Evolutionary conservation across 2,329 filamentous ascomycete species (phyloP), one percentile per base, ranked within the genome.

Genomic region (Periconia macrospinosa): DNA sequence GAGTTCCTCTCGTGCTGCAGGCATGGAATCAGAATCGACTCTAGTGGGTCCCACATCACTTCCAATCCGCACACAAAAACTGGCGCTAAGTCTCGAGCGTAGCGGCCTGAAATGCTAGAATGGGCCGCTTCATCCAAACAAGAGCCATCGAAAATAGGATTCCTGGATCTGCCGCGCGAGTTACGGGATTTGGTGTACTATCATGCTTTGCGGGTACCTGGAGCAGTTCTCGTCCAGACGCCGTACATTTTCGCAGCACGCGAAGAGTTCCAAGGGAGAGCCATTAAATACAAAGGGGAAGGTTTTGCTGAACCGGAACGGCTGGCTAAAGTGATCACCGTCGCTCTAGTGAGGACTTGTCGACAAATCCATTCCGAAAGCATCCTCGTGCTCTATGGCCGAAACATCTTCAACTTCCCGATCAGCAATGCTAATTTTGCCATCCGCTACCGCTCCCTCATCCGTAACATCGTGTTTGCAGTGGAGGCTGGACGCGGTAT

Each of bases 341-440:
- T 57, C 35, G 52, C 60, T 14, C 49, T 72, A 6, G 27, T 80
- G 11, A 61, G 58, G 18, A 74, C 74, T 5, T 79, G 74, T 62
- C 69, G 69, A 27, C 78, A 77, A 50, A 64, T 78, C 33, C 66
- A 78, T 53, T 47, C 61, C 19, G 79, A 81, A 65, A 69, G 70
- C 10, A 68, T 67, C 5, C 73, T 74, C 2, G 70, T 82, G 6
- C 70, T 83, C 3, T 83, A 82, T 54, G 72, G 75, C 27, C 57
- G 60, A 17, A 82, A 83, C 59, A 73, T 71, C 20, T 83, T 82
- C 68, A 57, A 60, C 1, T 44, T 69, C 13, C 68, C 62, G 54
- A 57, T 60, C 19, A 55, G 35, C 23, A 49, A 61, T 11, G 40
- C 50, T 1, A 49, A 56, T 7, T 61, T 69, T n/a, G 57, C 60